Conservation (phyloP, 2,329 filamentous ascomycete genomes). For the Aspergillus glaucus region DNA sequence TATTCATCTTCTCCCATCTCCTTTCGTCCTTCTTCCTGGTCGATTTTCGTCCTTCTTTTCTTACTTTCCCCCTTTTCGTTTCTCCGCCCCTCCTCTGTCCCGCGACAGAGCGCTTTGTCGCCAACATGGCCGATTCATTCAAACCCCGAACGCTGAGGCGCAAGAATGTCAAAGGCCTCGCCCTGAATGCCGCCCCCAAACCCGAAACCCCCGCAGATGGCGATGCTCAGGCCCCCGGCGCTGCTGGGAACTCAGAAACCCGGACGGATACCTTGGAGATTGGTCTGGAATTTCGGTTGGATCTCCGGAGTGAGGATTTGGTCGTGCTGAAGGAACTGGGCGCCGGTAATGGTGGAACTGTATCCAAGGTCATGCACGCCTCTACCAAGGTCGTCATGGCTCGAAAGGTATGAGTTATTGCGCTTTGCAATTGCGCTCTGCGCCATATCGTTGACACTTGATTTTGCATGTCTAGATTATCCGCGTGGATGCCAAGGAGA, state of each 20-base stretch:
- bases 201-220: slow-evolving; percentile 64
- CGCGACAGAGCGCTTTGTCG: slow-evolving; percentile 2
- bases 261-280: slow-evolving; percentile 77
- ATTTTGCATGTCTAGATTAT: slow-evolving; percentile 63
- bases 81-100: slow-evolving; percentile 12
- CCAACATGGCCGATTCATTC: slow-evolving; percentile 54
- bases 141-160: slow-evolving; percentile 82
- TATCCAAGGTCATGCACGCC: slow-evolving; percentile 94
- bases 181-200: slow-evolving; percentile 73
- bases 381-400: slow-evolving; percentile 96
- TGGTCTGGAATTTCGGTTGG: slow-evolving; percentile 92
- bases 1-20: background rate
- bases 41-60: background rate
- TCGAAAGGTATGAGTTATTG: slow-evolving; percentile 64
- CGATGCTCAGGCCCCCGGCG: slow-evolving; percentile 57
- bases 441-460: slow-evolving; percentile 3
- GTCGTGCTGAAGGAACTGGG: slow-evolving; percentile 91
- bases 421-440: slow-evolving; percentile 1
- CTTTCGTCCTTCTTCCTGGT: background rate
- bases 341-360: slow-evolving; percentile 92
- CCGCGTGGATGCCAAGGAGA: slow-evolving; percentile 95
- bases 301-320: slow-evolving; percentile 84
- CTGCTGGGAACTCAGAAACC: slow-evolving; percentile 52
- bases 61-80: background rate
- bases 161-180: slow-evolving; percentile 97